Evolutionary conservation across 495 filamentous ascomycete genomes (phyloP).

Genomic region (Neurospora pannonica): DNA sequence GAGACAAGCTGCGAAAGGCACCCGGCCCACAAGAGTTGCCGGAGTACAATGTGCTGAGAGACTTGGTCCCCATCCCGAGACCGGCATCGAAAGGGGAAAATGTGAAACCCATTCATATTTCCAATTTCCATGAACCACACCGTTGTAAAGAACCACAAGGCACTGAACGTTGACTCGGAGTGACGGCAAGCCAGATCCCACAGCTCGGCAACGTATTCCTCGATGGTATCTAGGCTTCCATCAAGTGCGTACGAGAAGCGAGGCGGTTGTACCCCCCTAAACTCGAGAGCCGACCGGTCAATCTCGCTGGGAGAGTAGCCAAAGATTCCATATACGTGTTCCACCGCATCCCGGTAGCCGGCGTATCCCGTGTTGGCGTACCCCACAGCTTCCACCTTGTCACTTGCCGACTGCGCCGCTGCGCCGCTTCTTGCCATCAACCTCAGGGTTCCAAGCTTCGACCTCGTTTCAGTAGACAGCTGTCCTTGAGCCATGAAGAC

Average conservation of each 20-base stretch:
- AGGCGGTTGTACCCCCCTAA: neutral
- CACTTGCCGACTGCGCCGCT: neutral
- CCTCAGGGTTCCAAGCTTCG: neutral
- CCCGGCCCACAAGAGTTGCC: neutral
- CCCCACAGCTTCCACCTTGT: neutral
- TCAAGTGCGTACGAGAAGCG: neutral
- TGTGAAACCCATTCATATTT: neutral
- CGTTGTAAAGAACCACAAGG: neutral
- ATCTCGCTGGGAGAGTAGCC: neutral
- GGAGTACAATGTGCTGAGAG: neutral
- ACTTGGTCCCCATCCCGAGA: neutral
- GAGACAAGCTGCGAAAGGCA: neutral
- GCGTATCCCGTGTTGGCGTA: neutral
- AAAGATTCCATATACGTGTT: neutral
- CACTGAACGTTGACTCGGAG: neutral
- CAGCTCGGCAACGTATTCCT: neutral
- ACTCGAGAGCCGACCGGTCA: neutral
- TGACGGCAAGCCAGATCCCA: neutral
- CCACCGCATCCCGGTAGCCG: neutral
- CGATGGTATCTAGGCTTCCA: neutral
- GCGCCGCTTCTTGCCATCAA: neutral
- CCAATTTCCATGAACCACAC: slow-evolving; percentile 1
- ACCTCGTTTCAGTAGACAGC: neutral
- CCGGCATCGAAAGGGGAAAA: neutral
- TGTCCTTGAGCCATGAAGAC: neutral